Evolutionary conservation across 164 flowering plant genomes (phyloP).

Genomic region (Akebia trifoliata): DNA sequence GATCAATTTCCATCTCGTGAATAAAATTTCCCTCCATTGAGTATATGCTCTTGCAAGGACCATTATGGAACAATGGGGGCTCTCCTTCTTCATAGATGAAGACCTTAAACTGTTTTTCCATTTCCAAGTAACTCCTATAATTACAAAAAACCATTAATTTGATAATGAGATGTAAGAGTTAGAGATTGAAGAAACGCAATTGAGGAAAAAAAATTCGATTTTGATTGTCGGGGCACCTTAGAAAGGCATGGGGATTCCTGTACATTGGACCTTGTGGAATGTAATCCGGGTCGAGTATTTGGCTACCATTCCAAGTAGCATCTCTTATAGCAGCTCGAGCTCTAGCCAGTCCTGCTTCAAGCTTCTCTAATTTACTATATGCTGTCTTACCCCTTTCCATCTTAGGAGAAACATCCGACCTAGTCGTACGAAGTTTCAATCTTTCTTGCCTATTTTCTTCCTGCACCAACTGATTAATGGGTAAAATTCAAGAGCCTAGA

Average conservation of each 20-base stretch:
- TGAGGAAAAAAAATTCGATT: too few relatives aligned
- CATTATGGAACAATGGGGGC: constrained; percentile 56
- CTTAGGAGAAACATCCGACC: neutral
- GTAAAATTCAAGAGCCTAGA: neutral
- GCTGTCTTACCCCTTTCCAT: neutral
- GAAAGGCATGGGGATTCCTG: constrained; percentile 30
- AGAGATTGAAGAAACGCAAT: neutral
- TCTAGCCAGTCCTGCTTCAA: constrained; percentile 30
- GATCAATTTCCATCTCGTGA: constrained; percentile 42
- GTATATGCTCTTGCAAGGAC: constrained; percentile 66
- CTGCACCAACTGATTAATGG: constrained; percentile 7
- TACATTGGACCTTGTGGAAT: constrained; percentile 36
- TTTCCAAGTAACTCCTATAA: constrained; percentile 58
- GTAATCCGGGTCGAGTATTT: constrained; percentile 24
- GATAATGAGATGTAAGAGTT: neutral
- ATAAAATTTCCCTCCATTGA: constrained; percentile 67
- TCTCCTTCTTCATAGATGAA: constrained; percentile 71
- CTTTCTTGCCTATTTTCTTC: constrained; percentile 1
- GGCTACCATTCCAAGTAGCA: constrained; percentile 14
- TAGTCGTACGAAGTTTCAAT: neutral
- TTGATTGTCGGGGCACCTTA: constrained; percentile 20
- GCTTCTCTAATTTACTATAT: constrained; percentile 16
- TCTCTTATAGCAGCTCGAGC: constrained; percentile 32
- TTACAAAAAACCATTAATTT: neutral
- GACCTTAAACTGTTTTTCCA: constrained; percentile 65